Evolutionary conservation across 2,329 filamentous ascomycete genomes (phyloP).

Genomic region (Botrytis elliptica): DNA sequence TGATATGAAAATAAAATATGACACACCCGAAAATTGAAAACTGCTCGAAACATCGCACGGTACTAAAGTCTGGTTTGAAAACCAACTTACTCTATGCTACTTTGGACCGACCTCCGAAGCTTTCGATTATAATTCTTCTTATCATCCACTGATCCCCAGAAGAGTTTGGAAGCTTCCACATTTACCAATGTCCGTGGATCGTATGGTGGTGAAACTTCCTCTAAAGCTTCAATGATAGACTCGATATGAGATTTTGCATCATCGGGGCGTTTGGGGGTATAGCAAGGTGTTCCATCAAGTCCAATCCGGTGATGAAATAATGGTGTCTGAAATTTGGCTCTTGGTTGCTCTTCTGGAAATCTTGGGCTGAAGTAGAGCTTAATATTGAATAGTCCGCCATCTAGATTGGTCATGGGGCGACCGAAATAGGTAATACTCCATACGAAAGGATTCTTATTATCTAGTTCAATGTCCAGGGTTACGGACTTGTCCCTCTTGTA

Average conservation of each 20-base stretch:
- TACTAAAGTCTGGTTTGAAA: neutral
- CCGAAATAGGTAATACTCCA: conserved; percentile 91
- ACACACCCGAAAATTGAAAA: neutral
- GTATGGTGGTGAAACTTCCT: conserved; percentile 84
- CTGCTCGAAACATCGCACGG: neutral
- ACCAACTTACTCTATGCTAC: conserved; percentile 56
- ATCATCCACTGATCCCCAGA: conserved; percentile 77
- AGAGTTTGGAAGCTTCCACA: conserved; percentile 79
- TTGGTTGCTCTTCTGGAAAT: conserved; percentile 86
- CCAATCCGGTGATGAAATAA: conserved; percentile 90
- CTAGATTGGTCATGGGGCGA: conserved; percentile 86
- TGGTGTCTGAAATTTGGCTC: conserved; percentile 74
- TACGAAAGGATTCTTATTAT: conserved; percentile 81
- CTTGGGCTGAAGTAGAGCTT: conserved; percentile 75
- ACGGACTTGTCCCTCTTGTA: conserved; percentile 69
- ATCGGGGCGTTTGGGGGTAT: conserved; percentile 68
- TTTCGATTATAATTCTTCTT: conserved; percentile 82
- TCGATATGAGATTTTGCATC: conserved; percentile 83
- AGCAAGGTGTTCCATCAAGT: conserved; percentile 77
- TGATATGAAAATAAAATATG: neutral
- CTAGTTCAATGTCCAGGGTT: conserved; percentile 73
- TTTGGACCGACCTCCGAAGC: conserved; percentile 73
- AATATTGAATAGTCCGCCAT: conserved; percentile 85
- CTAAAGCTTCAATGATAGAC: conserved; percentile 75
- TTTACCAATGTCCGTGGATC: conserved; percentile 88